Base-by-base conservation (phyloP, 257 asterid genomes). In the Rauvolfia tetraphylla region DNA sequence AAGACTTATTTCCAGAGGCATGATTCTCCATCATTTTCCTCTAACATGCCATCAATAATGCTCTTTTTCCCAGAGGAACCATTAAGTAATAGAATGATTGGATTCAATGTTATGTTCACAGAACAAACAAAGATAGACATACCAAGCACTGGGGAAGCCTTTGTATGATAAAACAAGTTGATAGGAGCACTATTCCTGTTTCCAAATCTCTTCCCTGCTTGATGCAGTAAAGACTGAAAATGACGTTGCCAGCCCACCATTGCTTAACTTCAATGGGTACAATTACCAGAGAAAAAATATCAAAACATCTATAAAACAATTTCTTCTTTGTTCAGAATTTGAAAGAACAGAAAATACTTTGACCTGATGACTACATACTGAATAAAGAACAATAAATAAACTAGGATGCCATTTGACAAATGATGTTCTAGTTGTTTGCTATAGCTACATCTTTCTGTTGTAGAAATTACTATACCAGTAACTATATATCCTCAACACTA, bases 201-300 rank as follows among this genome's bases (percentile, higher is more conserved):
- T 68, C 84, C 91, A 78, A 84, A 83, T 87, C 88, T 89, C 81
- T 79, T 94, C 74, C 84, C 85, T 79, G 90, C 85, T 80, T 87
- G 96, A 80, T 83, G 89, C 79, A 84, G 77, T 22, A 91, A 71
- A 61, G 90, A 84, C 81, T 84, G 97, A 83, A 93, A 68, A 86
- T 87, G 88, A 59, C 90, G 84, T 79, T 86, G 90, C 98, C 98
- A 91, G 72, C 88, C 90, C 82, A 76, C 90, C 98, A 93, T 93
- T 22, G 69, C 68, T 79, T 29, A 76, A 69, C 72, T 79, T 74
- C 12, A 59, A 65, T 41, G 51, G 73, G 54, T 38, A 59, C 9
- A 75, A 66, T 34, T 34, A 67, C 70, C 70, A 62, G 51, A 48
- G 22, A 44, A 27, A 42, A 56, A 57, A 31, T 42, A 69, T 41